Percentiles rank a stretch among this genome's conserved stretches.
phyloP scores from a whole-genome alignment of 2,329 filamentous ascomycete species.

The Aspergillus nomiae region DNA sequence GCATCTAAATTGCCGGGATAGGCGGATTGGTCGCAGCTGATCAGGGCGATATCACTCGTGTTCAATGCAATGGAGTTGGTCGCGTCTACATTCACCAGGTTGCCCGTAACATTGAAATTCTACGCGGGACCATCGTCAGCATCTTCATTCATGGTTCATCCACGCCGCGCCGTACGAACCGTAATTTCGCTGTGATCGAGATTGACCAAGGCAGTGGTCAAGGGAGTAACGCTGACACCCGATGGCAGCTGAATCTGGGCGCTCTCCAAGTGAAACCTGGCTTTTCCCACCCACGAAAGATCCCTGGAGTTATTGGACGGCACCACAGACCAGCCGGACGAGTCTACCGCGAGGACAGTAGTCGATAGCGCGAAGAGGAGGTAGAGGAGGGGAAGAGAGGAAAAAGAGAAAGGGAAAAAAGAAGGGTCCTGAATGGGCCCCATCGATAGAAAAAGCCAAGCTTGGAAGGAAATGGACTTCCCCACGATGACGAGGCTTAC shows the following conservation, averaged over 20 bases:
- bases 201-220: constrained; percentile 27
- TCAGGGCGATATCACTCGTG: constrained; percentile 38
- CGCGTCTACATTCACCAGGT: constrained; percentile 30
- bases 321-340: constrained; percentile 24
- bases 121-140: constrained; percentile 17
- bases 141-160: not conserved
- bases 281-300: constrained; percentile 22
- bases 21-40: constrained; percentile 43
- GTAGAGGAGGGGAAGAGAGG: constrained; percentile 12
- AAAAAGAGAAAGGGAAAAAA: constrained; percentile 11
- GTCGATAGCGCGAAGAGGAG: constrained; percentile 15
- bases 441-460: constrained; percentile 18
- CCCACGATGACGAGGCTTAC: constrained; percentile 28
- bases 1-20: constrained; percentile 43
- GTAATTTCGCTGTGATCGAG: constrained; percentile 21
- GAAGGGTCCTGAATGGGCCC: constrained; percentile 15
- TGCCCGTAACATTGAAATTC: constrained; percentile 31
- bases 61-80: constrained; percentile 31
- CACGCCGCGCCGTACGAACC: constrained; percentile 21
- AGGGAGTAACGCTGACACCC: constrained; percentile 25
- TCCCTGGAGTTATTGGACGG: constrained; percentile 35
- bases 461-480: constrained; percentile 19
- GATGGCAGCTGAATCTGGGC: constrained; percentile 22
- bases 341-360: constrained; percentile 17
- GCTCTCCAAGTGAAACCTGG: constrained; percentile 28